Evolutionary conservation across 495 filamentous ascomycete species (phyloP), one percentile per base, ranked within the genome.

Genomic region (Rostrohypoxylon terebratum): DNA sequence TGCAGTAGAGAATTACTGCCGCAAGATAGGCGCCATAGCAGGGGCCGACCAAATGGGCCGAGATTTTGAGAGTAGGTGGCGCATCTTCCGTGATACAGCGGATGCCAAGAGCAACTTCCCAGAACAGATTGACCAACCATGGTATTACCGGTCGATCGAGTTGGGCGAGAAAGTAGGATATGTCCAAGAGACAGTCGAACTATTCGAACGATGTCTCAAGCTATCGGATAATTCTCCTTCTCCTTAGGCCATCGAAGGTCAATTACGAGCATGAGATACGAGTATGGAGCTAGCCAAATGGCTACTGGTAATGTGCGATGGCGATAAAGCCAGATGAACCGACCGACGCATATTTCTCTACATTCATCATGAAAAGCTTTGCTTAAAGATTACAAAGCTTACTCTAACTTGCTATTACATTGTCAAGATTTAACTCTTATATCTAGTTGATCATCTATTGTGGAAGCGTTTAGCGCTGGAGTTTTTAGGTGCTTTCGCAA

Each of bases 141-240:
- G 75, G 75, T 71, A 72, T 47, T 69, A 75, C 21, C 72, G 75
- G 18, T 75, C 66, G 6, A 65, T 77, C 16, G 75, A 77, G 59
- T 34, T 77, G 3, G 63, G 59, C 21, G 75, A 77, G 65, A 66
- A 75, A 21, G 55, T 68, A 36, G 42, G 20, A 42, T 44, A 67
- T 6, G 73, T 77, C 9, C 62, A 75, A 42, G 60, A 75, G 21
- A 70, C 70, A 13, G 63, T 77, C 38, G 59, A 71, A 34, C 20
- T 77, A 40, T 65, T 77, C 14, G 66, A 76, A 18, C 67, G 57
- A 18, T 60, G 64, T 33, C 61, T 63, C 63, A 60, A 68, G 16
- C 40, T 76, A 10, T 45, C 67, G 4, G 62, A 58, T 36, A 28
- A 55, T 42, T 66, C 68, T 42, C 31, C 66, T 42, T 66, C 68